phyloP scores from a whole-genome alignment of 2,329 filamentous ascomycete genomes.

The Fusarium austroafricanum region DNA sequence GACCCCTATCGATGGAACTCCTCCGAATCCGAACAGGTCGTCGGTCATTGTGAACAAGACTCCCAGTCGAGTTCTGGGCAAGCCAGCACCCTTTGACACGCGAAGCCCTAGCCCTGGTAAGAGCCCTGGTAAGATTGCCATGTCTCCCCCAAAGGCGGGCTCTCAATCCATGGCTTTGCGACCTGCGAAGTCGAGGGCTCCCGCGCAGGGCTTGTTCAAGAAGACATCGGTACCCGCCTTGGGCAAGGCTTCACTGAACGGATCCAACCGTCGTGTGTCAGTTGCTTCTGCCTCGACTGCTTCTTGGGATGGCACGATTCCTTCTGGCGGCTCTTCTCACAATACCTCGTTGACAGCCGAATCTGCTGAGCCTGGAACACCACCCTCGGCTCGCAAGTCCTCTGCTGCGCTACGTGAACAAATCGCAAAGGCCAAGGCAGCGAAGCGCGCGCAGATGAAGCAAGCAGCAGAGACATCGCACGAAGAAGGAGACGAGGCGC shows the following conservation, averaged over 20 bases:
- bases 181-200: constrained; percentile 62
- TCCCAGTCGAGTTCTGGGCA: constrained; percentile 40
- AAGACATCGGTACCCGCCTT: constrained; percentile 65
- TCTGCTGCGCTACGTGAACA: constrained; percentile 87
- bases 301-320: constrained; percentile 50
- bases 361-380: constrained; percentile 32
- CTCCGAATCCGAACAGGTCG: constrained; percentile 50
- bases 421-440: constrained; percentile 92
- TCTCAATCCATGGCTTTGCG: constrained; percentile 61
- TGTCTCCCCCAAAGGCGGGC: constrained; percentile 53
- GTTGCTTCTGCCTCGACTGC: constrained; percentile 31
- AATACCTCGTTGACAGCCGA: constrained; percentile 23
- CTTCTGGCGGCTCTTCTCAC: constrained; percentile 34
- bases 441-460: constrained; percentile 68
- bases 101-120: constrained; percentile 57
- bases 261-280: constrained; percentile 22
- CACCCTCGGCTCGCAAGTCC: constrained; percentile 66
- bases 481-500: constrained; percentile 34
- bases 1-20: constrained; percentile 58
- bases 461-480: constrained; percentile 46
- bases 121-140: constrained; percentile 55
- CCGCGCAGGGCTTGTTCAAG: constrained; percentile 64
- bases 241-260: constrained; percentile 37
- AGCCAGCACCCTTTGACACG: constrained; percentile 45
- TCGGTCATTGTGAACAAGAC: constrained; percentile 41